Percentiles rank a stretch among this genome's conserved stretches.
Conservation (phyloP, 768 basidiomycete species). For the Sarcodon sp. region DNA sequence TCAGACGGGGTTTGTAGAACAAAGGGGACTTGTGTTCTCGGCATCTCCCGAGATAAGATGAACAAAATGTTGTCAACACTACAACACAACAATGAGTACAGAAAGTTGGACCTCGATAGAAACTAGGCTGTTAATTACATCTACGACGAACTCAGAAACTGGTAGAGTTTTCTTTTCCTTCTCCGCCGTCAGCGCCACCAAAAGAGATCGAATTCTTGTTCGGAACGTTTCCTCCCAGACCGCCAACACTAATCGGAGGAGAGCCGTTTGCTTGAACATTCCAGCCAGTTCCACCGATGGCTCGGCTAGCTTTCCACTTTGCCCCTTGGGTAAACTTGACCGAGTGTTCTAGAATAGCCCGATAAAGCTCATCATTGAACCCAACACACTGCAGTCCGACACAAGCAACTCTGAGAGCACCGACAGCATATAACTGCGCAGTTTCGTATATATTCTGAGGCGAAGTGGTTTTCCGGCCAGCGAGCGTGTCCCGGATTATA, state of each 20-base stretch:
- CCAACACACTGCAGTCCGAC: conserved; percentile 67
- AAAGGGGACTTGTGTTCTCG: background rate
- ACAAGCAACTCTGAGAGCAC: conserved; percentile 63
- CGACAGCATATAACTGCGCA: conserved; percentile 56
- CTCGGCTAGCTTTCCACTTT: background rate
- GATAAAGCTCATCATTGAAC: conserved; percentile 58
- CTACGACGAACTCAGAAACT: too few relatives aligned
- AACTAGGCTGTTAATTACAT: too few relatives aligned
- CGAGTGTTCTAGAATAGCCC: conserved; percentile 53
- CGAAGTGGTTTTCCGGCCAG: conserved; percentile 60
- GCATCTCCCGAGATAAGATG: background rate
- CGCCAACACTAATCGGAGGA: background rate
- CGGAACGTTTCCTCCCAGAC: background rate
- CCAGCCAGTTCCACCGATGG: background rate
- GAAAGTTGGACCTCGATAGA: too few relatives aligned
- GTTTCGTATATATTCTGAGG: conserved; percentile 72
- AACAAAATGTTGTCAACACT: too few relatives aligned
- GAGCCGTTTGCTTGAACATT: background rate
- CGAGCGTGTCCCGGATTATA: conserved; percentile 60
- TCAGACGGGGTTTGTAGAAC: background rate
- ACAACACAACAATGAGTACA: too few relatives aligned
- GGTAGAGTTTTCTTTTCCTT: too few relatives aligned
- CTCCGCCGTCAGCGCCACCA: too few relatives aligned
- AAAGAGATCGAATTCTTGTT: background rate
- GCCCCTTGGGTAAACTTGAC: conserved; percentile 18